These are phyloP conservation scores for Angophora floribunda DNA, from an alignment of 345 rosid genomes.

Conservation along the genomic window DNA sequence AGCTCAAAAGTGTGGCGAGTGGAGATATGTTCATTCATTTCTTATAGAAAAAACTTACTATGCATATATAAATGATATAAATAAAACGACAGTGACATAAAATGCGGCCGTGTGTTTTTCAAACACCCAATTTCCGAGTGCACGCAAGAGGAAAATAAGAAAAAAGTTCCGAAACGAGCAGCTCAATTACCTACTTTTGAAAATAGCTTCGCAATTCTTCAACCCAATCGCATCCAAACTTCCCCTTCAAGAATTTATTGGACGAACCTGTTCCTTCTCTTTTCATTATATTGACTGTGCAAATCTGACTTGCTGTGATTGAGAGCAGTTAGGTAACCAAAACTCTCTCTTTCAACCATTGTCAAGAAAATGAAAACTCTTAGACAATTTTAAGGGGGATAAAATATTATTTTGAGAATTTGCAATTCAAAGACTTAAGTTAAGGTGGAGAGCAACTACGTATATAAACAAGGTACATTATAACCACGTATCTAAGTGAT, in stretches of 20 bases:
- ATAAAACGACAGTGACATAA: neutral
- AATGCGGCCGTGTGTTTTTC: neutral
- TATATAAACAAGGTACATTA: neutral
- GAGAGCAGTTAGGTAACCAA: neutral
- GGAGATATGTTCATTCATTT: neutral
- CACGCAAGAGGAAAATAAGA: neutral
- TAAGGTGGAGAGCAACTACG: neutral
- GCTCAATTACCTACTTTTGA: neutral
- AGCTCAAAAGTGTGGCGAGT: neutral
- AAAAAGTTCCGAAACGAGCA: neutral
- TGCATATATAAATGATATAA: neutral
- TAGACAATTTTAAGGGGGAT: neutral
- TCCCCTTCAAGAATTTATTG: neutral
- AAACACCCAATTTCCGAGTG: neutral
- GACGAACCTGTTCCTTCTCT: neutral
- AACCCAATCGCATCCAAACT: neutral
- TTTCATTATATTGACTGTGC: neutral
- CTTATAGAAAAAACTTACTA: neutral
- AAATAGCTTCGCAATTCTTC: neutral
- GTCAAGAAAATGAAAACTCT: neutral
- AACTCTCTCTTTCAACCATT: neutral
- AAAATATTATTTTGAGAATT: neutral
- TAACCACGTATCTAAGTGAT: neutral
- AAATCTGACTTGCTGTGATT: neutral
- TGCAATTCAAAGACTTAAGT: neutral